A percentile compares a stretch with the other conserved stretches of the same genome.
Evolutionary conservation across 768 basidiomycete genomes (phyloP).

Genomic region (Dictyophora rubrovolvata): DNA sequence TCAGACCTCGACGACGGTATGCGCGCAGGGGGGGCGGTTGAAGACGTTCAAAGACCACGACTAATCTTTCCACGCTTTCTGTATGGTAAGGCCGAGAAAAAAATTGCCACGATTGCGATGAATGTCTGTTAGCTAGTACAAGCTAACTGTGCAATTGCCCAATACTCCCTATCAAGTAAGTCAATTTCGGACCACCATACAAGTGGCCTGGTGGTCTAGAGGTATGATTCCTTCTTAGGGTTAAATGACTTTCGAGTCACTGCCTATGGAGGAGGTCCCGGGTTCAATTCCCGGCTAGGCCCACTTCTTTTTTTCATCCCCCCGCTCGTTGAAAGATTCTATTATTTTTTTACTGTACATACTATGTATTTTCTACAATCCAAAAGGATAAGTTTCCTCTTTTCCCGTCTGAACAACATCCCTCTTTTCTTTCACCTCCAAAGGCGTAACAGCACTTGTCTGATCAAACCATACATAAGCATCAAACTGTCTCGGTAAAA

Average conservation of each 20-base stretch:
- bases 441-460: conserved; percentile 3
- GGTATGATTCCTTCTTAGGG: neutral
- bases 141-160: no score
- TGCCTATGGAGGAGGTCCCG: conserved; percentile 1
- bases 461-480: conserved; percentile 12
- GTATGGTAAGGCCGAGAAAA: no score
- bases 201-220: neutral
- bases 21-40: no score
- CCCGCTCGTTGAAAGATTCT: no score
- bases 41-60: no score
- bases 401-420: neutral
- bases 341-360: no score
- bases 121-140: no score
- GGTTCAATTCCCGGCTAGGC: conserved; percentile 3
- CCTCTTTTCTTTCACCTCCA: neutral
- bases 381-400: conserved; percentile 10
- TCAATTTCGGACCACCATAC: neutral
- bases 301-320: no score
- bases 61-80: no score
- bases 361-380: neutral
- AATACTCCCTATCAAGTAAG: no score
- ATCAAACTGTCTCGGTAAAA: conserved; percentile 19
- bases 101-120: no score
- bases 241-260: neutral
- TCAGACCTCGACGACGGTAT: no score